Percentiles rank a stretch among this genome's conserved stretches.
phyloP scores from a whole-genome alignment of 371 early-diverging fungal species.

The Syncephalastrum contaminatum region DNA sequence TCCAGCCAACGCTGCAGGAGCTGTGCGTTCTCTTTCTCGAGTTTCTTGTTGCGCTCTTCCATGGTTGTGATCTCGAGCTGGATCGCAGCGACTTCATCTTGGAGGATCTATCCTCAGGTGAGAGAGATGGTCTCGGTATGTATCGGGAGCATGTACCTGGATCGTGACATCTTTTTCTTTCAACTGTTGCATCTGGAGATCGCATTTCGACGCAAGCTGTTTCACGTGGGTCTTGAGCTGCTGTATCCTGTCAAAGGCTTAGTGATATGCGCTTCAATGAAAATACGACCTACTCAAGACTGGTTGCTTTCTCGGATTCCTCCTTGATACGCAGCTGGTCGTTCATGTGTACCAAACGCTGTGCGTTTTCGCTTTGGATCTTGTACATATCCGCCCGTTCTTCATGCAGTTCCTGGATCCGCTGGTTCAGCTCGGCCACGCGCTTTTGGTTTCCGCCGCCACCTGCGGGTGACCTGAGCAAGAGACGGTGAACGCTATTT shows the following conservation, averaged over 20 bases:
- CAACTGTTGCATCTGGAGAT: slow-evolving; percentile 58
- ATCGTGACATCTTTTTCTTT: slow-evolving; percentile 87
- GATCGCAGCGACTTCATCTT: slow-evolving; percentile 89
- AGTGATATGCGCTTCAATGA: slow-evolving; percentile 6
- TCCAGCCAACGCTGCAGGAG: slow-evolving; percentile 89
- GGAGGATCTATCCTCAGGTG: slow-evolving; percentile 46
- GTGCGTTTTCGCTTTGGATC: slow-evolving; percentile 88
- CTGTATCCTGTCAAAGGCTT: slow-evolving; percentile 38
- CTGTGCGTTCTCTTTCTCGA: slow-evolving; percentile 82
- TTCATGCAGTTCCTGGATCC: slow-evolving; percentile 74
- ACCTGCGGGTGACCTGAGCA: slow-evolving; percentile 12
- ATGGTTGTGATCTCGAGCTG: slow-evolving; percentile 88
- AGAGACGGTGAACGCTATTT: slow-evolving; percentile 10
- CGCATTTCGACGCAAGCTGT: slow-evolving; percentile 42
- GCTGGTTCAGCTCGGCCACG: slow-evolving; percentile 73
- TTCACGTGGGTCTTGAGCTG: slow-evolving; percentile 42
- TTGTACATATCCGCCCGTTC: slow-evolving; percentile 91
- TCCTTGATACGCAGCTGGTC: slow-evolving; percentile 73
- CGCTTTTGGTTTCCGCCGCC: slow-evolving; percentile 53
- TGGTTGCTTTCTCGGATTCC: slow-evolving; percentile 52
- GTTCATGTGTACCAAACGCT: slow-evolving; percentile 81
- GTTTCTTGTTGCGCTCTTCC: slow-evolving; percentile 73
- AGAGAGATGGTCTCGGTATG: not conserved
- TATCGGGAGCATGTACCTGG: slow-evolving; percentile 51
- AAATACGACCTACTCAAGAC: slow-evolving; percentile 61